A percentile compares a stretch with the other conserved stretches of the same genome.
Evolutionary conservation across 352 stramenopile species (phyloP).

Genomic region (Aphanomyces invadans): DNA sequence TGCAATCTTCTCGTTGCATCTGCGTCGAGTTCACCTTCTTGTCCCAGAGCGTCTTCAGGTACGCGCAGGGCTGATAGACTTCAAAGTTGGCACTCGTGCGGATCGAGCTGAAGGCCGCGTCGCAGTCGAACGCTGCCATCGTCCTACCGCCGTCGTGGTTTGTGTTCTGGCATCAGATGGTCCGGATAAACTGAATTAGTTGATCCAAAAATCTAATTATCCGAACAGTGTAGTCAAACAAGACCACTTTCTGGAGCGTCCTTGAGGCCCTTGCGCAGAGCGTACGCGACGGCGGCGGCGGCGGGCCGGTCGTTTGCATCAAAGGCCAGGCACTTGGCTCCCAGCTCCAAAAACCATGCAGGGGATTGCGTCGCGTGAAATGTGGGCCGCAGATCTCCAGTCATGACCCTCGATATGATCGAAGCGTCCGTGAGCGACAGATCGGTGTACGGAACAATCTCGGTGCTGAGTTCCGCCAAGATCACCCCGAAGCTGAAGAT

Average conservation of each 20-base stretch:
- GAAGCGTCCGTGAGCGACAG: not conserved
- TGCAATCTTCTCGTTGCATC: not conserved
- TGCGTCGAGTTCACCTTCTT: not conserved
- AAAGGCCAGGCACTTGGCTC: not conserved
- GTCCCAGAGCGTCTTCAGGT: not conserved
- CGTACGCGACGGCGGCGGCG: slow-evolving; percentile 1
- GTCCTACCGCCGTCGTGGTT: not conserved
- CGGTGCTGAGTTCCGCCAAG: slow-evolving; percentile 16
- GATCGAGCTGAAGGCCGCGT: not conserved
- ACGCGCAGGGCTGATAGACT: not conserved
- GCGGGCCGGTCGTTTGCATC: not conserved
- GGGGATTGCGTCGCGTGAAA: not conserved
- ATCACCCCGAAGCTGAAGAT: slow-evolving; percentile 17
- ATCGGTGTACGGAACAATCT: slow-evolving; percentile 16
- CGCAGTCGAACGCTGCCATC: not conserved
- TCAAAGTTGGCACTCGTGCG: not conserved
- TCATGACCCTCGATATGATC: slow-evolving; percentile 11
- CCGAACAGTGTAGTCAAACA: not conserved
- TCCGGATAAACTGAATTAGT: not conserved
- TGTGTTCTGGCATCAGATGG: not conserved
- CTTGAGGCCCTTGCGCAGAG: not conserved
- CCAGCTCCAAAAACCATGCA: slow-evolving; percentile 13
- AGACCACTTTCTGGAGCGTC: not conserved
- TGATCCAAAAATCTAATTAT: not conserved
- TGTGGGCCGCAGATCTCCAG: not conserved